A percentile compares a stretch with the other conserved stretches of the same genome.
phyloP scores from a whole-genome alignment of 345 rosid species.

The Isatis tinctoria region DNA sequence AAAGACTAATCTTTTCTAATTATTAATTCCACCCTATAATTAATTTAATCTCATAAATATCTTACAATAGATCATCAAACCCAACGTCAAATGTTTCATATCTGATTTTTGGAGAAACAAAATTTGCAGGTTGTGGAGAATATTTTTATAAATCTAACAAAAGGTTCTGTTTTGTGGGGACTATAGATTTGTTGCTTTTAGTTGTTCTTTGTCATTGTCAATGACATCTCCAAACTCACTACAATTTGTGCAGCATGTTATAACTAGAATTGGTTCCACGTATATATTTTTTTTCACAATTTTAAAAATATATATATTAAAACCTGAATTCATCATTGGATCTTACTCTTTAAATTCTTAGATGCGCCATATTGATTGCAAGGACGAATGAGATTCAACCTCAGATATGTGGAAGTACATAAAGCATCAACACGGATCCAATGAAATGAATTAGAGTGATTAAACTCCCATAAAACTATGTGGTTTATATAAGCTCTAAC shows the following conservation, averaged over 20 bases:
- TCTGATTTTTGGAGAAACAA: not conserved
- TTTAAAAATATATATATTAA: no score
- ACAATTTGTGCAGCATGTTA: not conserved
- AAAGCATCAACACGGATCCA: no score
- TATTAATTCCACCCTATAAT: not conserved
- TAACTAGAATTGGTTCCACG: not conserved
- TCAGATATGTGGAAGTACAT: no score
- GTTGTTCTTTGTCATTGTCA: conserved; percentile 1
- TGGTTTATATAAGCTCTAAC: no score
- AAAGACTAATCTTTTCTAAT: not conserved
- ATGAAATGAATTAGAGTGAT: not conserved
- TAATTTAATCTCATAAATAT: not conserved
- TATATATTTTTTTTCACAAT: not conserved
- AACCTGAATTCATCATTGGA: not conserved
- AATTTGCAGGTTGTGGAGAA: not conserved
- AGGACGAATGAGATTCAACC: not conserved
- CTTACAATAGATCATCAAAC: not conserved
- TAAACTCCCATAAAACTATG: no score
- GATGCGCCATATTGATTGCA: not conserved
- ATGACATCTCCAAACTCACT: not conserved
- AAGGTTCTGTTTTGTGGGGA: conserved; percentile 10
- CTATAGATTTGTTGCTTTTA: conserved; percentile 15
- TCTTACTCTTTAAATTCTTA: not conserved
- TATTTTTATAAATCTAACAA: conserved; percentile 12
- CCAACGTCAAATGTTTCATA: not conserved